These are phyloP conservation scores for Acanthamoeba culbertsoni DNA, from an alignment of 208 protist genomes.

Conservation along the genomic window DNA sequence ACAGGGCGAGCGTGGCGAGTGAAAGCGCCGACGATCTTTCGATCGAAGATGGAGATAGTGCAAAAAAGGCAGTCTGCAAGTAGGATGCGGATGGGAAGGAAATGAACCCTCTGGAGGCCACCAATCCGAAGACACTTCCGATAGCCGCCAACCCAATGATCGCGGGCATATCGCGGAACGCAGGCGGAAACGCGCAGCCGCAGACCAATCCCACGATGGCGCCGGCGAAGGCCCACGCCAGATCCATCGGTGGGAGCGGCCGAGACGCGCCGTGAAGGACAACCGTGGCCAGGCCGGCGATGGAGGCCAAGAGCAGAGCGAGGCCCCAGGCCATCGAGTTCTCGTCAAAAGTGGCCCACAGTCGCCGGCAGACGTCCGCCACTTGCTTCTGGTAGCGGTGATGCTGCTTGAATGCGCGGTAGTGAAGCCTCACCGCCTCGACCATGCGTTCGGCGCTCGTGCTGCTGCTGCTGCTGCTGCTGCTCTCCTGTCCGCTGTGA, in stretches of 20 bases:
- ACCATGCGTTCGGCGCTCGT: background rate
- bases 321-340: conserved; percentile 55
- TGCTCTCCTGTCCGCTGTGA: too few species aligned
- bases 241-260: background rate
- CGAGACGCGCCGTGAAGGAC: background rate
- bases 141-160: background rate
- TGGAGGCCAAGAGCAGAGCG: background rate
- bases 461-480: too few species aligned
- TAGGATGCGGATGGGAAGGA: background rate
- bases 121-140: background rate
- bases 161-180: background rate
- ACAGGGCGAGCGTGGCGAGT: background rate
- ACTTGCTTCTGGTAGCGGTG: conserved; percentile 41
- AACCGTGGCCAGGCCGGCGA: background rate
- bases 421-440: background rate
- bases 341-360: conserved; percentile 73
- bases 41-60: background rate
- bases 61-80: background rate
- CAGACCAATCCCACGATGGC: background rate
- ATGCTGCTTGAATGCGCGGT: background rate
- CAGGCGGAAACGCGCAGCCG: background rate
- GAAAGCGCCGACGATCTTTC: background rate
- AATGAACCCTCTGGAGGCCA: background rate
- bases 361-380: conserved; percentile 59
- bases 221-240: background rate